These are phyloP conservation scores for Vaccinium corymbosum DNA, from an alignment of 148 eudicot genomes.

Conservation along the genomic window DNA sequence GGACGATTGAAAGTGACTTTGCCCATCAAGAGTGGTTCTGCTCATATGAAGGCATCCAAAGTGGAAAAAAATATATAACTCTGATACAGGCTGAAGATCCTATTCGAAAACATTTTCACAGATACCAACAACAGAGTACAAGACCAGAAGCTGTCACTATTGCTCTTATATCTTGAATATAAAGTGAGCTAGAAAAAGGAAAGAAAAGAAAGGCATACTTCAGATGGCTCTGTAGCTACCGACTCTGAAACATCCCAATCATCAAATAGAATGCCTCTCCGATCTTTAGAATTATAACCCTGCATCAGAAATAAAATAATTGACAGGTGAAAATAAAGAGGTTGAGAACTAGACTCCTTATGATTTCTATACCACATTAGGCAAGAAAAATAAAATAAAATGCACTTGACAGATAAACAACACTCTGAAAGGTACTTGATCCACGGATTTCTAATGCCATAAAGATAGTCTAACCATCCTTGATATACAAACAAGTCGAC, in stretches of 20 bases:
- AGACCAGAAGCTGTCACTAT: neutral
- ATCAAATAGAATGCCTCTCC: constrained; percentile 63
- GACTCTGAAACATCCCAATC: constrained; percentile 98
- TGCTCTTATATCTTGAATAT: neutral
- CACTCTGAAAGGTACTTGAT: neutral
- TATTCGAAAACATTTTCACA: neutral
- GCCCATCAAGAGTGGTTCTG: neutral
- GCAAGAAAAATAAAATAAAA: neutral
- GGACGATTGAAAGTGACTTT: neutral
- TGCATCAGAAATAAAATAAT: constrained; percentile 26
- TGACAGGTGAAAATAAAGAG: constrained; percentile 6
- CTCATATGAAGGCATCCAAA: neutral
- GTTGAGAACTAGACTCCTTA: constrained; percentile 9
- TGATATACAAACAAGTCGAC: neutral
- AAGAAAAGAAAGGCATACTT: constrained; percentile 39
- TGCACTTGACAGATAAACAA: neutral
- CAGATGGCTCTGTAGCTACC: constrained; percentile 63
- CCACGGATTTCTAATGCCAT: neutral
- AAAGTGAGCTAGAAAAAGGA: neutral
- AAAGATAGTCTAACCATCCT: constrained; percentile 12
- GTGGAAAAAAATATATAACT: neutral
- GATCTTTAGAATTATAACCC: constrained; percentile 93
- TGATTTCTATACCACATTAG: neutral
- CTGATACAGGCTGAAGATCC: neutral
- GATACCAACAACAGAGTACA: neutral